Evolutionary conservation across 2,329 filamentous ascomycete species (phyloP).

Genomic region (Exophiala bonariae): DNA sequence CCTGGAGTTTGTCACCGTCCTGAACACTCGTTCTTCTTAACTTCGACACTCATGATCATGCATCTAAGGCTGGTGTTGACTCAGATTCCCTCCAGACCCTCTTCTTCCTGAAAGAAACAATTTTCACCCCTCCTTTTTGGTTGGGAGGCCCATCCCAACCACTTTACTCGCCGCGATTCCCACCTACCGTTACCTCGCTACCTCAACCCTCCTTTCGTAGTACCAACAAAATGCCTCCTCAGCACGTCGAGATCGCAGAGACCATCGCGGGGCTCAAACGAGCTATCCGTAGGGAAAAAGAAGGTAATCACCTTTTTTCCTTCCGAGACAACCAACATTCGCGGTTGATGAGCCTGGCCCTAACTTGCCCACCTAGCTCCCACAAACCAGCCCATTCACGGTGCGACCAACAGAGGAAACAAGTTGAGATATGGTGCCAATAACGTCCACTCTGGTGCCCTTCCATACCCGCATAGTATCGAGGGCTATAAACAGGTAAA

Average conservation of each 20-base stretch:
- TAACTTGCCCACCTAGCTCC: slow-evolving; percentile 11
- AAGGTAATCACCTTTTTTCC: slow-evolving; percentile 39
- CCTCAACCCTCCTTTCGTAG: background rate
- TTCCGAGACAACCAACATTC: too few relatives aligned
- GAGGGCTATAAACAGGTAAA: slow-evolving; percentile 58
- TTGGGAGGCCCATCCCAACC: too few relatives aligned
- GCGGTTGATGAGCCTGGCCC: slow-evolving; percentile 10
- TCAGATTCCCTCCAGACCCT: too few relatives aligned
- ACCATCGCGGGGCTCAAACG: slow-evolving; percentile 57
- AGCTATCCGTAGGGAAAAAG: slow-evolving; percentile 48
- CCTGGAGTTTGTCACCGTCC: too few relatives aligned
- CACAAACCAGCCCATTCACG: slow-evolving; percentile 54
- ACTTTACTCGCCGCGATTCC: too few relatives aligned
- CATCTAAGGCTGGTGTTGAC: too few relatives aligned
- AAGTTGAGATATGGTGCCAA: slow-evolving; percentile 60
- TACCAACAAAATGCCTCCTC: slow-evolving; percentile 24
- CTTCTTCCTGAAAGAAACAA: background rate
- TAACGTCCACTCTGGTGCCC: slow-evolving; percentile 55
- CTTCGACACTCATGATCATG: too few relatives aligned
- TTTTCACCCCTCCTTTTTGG: background rate
- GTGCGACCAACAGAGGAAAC: slow-evolving; percentile 60
- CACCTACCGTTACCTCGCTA: background rate
- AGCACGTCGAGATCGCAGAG: slow-evolving; percentile 44
- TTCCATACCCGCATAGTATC: slow-evolving; percentile 52
- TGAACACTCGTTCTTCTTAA: too few relatives aligned